These are phyloP conservation scores for Eucalyptus sideroxylon DNA, from an alignment of 345 rosid species.

Conservation along the genomic window DNA sequence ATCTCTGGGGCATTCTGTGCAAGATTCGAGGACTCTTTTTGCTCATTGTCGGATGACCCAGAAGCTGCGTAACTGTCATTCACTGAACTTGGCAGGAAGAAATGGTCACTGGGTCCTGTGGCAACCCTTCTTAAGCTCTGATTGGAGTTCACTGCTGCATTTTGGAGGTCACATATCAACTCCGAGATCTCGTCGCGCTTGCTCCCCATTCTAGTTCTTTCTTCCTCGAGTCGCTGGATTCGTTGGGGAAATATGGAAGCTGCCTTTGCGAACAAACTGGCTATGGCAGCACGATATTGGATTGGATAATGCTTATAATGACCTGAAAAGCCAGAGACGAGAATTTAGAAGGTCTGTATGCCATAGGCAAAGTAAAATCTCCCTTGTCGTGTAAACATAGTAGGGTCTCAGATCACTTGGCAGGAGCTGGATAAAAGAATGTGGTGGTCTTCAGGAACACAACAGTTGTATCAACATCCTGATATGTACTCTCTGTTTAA, in stretches of 20 bases:
- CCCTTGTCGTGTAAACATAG: neutral
- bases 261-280: slow-evolving; percentile 62
- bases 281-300: slow-evolving; percentile 59
- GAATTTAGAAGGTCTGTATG: neutral
- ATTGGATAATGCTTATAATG: slow-evolving; percentile 66
- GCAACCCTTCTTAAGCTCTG: slow-evolving; percentile 83
- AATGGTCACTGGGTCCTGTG: slow-evolving; percentile 64
- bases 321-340: slow-evolving; percentile 18
- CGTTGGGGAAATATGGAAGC: slow-evolving; percentile 32
- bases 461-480: neutral
- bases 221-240: slow-evolving; percentile 54
- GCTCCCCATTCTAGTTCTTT: slow-evolving; percentile 28
- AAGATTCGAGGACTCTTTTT: slow-evolving; percentile 26
- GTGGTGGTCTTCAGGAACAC: neutral
- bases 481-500: neutral
- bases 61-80: slow-evolving; percentile 22
- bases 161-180: slow-evolving; percentile 72
- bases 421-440: neutral
- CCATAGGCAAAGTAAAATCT: neutral
- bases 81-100: slow-evolving; percentile 70
- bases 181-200: slow-evolving; percentile 64
- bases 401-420: neutral
- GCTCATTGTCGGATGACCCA: slow-evolving; percentile 37
- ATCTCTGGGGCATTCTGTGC: slow-evolving; percentile 44
- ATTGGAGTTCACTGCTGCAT: slow-evolving; percentile 86